Percentiles rank a stretch among this genome's conserved stretches.
Conservation (phyloP, 768 basidiomycete species). For the Rubroboletus pulcherrimus region DNA sequence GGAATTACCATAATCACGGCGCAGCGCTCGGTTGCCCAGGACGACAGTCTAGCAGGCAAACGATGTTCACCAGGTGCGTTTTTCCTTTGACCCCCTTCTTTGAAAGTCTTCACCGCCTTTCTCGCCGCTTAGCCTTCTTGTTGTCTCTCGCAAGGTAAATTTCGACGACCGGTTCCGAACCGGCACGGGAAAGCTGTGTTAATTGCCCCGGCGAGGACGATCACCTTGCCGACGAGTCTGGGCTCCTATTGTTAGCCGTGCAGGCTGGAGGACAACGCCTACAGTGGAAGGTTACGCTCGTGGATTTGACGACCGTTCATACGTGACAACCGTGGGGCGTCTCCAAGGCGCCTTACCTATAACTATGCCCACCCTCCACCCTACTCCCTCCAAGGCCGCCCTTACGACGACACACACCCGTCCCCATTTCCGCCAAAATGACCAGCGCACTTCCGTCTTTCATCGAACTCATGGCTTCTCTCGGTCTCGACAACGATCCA, state of each 20-base stretch:
- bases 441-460: conserved; percentile 74
- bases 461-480: conserved; percentile 80
- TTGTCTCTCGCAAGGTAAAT: background rate
- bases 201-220: conserved; percentile 15
- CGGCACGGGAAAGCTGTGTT: conserved; percentile 20
- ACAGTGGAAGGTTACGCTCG: conserved; percentile 21
- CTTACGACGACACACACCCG: conserved; percentile 14
- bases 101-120: background rate
- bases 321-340: conserved; percentile 37
- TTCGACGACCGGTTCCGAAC: conserved; percentile 15
- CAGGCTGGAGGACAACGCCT: conserved; percentile 23
- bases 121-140: background rate
- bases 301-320: conserved; percentile 32
- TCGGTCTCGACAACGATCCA: conserved; percentile 60
- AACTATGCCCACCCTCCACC: conserved; percentile 20
- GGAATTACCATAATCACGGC: conserved; percentile 16
- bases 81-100: background rate
- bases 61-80: background rate
- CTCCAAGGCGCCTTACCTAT: conserved; percentile 33
- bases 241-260: conserved; percentile 41
- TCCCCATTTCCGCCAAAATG: conserved; percentile 44
- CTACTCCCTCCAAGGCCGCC: conserved; percentile 15
- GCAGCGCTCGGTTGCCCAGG: conserved; percentile 5
- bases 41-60: conserved; percentile 2
- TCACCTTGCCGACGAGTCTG: conserved; percentile 66